phyloP scores from a whole-genome alignment of 2,329 filamentous ascomycete species.

The Hypoxylon sp. region DNA sequence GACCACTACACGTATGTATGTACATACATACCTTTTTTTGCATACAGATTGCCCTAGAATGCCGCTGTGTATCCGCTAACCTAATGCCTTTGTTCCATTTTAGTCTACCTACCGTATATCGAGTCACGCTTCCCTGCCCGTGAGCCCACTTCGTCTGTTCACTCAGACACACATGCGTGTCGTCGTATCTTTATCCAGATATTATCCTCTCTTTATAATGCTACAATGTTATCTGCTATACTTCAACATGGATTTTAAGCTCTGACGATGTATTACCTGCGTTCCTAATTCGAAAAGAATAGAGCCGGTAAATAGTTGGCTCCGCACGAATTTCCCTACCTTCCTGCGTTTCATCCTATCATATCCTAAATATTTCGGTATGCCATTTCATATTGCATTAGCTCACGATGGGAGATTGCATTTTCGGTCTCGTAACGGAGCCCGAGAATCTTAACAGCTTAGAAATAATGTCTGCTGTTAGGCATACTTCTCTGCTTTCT shows the following conservation, averaged over 20 bases:
- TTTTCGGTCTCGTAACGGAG: conserved; percentile 19
- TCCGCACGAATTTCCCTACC: not conserved
- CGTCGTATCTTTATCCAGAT: not conserved
- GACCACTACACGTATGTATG: not conserved
- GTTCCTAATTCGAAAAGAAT: not conserved
- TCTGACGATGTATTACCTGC: conserved; percentile 14
- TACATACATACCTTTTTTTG: not conserved
- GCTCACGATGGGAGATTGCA: conserved; percentile 13
- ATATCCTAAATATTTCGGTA: conserved; percentile 5
- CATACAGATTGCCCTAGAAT: not conserved
- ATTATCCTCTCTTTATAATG: not conserved
- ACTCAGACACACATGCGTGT: not conserved
- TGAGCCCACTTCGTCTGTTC: conserved; percentile 17
- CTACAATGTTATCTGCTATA: conserved; percentile 8
- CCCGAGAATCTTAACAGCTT: conserved; percentile 17
- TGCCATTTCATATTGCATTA: conserved; percentile 9
- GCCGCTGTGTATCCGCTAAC: conserved; percentile 5
- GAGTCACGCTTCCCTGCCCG: conserved; percentile 15
- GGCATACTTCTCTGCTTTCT: conserved; percentile 15
- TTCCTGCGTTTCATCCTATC: not conserved
- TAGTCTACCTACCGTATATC: conserved; percentile 9
- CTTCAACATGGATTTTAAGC: conserved; percentile 23
- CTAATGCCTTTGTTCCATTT: conserved; percentile 11
- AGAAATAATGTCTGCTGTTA: conserved; percentile 11
- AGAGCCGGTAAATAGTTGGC: conserved; percentile 16